Percentiles rank a stretch among this genome's conserved stretches.
Conservation (phyloP, 768 basidiomycete genomes). For the Arthromyces matolae region DNA sequence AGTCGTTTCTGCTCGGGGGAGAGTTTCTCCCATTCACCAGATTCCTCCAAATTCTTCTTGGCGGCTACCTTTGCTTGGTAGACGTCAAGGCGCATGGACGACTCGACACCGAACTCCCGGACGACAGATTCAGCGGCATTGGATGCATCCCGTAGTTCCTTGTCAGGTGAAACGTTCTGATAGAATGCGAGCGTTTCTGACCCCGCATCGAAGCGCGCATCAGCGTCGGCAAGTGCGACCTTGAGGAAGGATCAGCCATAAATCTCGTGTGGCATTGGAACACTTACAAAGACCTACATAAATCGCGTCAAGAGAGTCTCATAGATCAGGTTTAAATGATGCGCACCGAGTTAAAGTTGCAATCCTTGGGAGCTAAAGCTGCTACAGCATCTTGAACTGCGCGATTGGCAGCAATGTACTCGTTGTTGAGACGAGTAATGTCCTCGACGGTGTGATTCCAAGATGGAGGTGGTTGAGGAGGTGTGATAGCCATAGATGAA, state of each 20-base stretch:
- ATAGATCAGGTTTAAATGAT: neutral
- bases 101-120: slow-evolving; percentile 71
- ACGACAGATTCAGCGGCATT: slow-evolving; percentile 68
- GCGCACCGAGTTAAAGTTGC: slow-evolving; percentile 64
- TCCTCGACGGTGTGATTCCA: slow-evolving; percentile 69
- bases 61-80: slow-evolving; percentile 71
- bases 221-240: slow-evolving; percentile 57
- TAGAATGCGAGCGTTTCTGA: slow-evolving; percentile 72
- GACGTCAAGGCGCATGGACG: slow-evolving; percentile 78
- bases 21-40: slow-evolving; percentile 59
- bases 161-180: slow-evolving; percentile 73
- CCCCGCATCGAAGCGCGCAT: slow-evolving; percentile 47
- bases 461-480: slow-evolving; percentile 61
- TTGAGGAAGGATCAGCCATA: slow-evolving; percentile 22
- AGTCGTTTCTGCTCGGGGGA: slow-evolving; percentile 67
- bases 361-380: slow-evolving; percentile 50
- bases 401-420: slow-evolving; percentile 55
- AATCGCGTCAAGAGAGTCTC: slow-evolving; percentile 4
- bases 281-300: slow-evolving; percentile 68
- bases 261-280: neutral
- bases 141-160: slow-evolving; percentile 79
- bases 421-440: slow-evolving; percentile 52
- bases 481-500: slow-evolving; percentile 42
- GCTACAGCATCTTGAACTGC: slow-evolving; percentile 56
- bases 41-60: slow-evolving; percentile 60